A percentile compares a stretch with the other conserved stretches of the same genome.
Evolutionary conservation across 225 moss, liverwort and hornwort genomes (phyloP).

Genomic region (Physcomitrellopsis africana): DNA sequence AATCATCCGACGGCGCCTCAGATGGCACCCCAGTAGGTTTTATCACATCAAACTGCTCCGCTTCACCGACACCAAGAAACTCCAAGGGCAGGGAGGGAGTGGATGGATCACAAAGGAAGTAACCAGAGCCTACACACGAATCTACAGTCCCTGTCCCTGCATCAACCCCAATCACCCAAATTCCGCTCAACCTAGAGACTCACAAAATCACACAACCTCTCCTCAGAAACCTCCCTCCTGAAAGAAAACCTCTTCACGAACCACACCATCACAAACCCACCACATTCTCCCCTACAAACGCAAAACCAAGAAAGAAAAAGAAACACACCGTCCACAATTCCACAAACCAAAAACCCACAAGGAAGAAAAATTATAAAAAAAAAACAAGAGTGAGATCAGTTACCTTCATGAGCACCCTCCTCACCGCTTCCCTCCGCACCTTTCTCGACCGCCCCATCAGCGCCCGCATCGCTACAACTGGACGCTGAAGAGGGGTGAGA

Average conservation of each 20-base stretch:
- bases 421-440: slow-evolving; percentile 6
- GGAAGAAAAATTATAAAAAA: too few species aligned
- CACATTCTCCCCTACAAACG: background rate
- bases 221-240: background rate
- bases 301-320: background rate
- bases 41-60: slow-evolving; percentile 23
- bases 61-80: background rate
- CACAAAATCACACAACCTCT: background rate
- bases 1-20: slow-evolving; percentile 21
- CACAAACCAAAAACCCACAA: too few species aligned
- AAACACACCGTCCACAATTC: background rate
- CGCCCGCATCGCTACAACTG: slow-evolving; percentile 29
- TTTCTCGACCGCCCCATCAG: background rate
- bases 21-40: slow-evolving; percentile 19
- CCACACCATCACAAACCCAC: background rate
- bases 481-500: slow-evolving; percentile 36
- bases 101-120: slow-evolving; percentile 20
- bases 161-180: background rate
- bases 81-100: slow-evolving; percentile 24
- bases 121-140: slow-evolving; percentile 39
- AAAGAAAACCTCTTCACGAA: background rate
- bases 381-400: too few species aligned
- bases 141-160: slow-evolving; percentile 33
- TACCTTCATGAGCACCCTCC: slow-evolving; percentile 17
- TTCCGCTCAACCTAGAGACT: slow-evolving; percentile 19